Base-by-base conservation (phyloP, 495 filamentous ascomycete species). In the Penicillium macrosclerotiorum region DNA sequence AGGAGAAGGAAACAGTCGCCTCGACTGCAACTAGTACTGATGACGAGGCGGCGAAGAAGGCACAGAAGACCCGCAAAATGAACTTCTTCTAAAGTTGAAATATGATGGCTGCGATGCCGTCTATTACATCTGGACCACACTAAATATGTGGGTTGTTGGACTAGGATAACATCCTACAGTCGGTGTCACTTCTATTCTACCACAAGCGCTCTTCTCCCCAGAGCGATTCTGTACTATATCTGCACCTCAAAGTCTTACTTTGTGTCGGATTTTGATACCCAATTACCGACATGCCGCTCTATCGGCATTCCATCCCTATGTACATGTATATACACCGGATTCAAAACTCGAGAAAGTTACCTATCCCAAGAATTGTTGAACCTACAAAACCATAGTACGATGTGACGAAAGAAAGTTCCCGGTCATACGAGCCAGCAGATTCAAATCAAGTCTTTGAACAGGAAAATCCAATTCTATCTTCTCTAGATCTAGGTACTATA, bases 41-140 rank as follows among this genome's bases (percentile, higher is more conserved):
- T 16, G 37, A 56, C 1, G 44, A 58, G 9, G 32, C 51, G 12
- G 36, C 45, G 23, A 55, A 47, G 25, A 50, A 59, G 37, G 37
- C 36, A 7, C 18, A 35, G 19, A 45, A 61, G 8, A 64, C 45
- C 36, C 59, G 55, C 14, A 72, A 65, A 29, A 8, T 56, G 26
- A 65, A 61, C 45, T 72, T 72, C 40, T 72, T 68, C 39, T 72
- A 45, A 56, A 19, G n/a, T n/a, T n/a, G n/a, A n/a, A n/a, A n/a
- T n/a, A n/a, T n/a, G n/a, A n/a, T n/a, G n/a, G n/a, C n/a, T n/a
- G n/a, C n/a, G n/a, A n/a, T n/a, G n/a, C n/a, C n/a, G n/a, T n/a
- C n/a, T n/a, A n/a, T n/a, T n/a, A n/a, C n/a, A n/a, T n/a, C n/a
- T n/a, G n/a, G n/a, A n/a, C n/a, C n/a, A n/a, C n/a, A n/a, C n/a